These are phyloP conservation scores for Xylaria sp. DNA, from an alignment of 2,329 filamentous ascomycete genomes.

Conservation along the genomic window DNA sequence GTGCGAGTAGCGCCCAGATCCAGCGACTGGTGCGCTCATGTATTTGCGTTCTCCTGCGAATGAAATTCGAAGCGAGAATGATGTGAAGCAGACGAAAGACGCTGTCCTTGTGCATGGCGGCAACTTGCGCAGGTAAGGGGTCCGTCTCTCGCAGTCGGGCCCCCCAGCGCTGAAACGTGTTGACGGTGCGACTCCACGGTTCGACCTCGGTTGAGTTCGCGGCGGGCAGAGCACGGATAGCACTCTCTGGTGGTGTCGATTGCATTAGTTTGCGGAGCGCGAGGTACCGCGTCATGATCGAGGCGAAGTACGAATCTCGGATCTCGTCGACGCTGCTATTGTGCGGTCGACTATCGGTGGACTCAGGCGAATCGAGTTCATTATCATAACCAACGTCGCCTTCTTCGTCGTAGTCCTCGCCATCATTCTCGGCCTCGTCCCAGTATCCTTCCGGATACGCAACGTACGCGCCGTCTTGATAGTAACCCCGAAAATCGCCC, in stretches of 20 bases:
- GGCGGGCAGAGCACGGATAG: slow-evolving; percentile 47
- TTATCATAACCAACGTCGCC: slow-evolving; percentile 32
- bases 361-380: slow-evolving; percentile 27
- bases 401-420: slow-evolving; percentile 29
- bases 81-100: slow-evolving; percentile 63
- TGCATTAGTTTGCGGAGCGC: slow-evolving; percentile 59
- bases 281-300: slow-evolving; percentile 60
- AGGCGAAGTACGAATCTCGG: slow-evolving; percentile 61
- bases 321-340: slow-evolving; percentile 39
- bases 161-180: slow-evolving; percentile 49
- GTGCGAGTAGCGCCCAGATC: slow-evolving; percentile 78
- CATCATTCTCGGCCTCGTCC: slow-evolving; percentile 23
- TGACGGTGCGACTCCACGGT: slow-evolving; percentile 46
- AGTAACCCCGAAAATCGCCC: slow-evolving; percentile 59
- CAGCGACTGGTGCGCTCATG: slow-evolving; percentile 68
- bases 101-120: slow-evolving; percentile 60
- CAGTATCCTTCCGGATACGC: slow-evolving; percentile 46
- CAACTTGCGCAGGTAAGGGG: slow-evolving; percentile 54
- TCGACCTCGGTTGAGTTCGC: slow-evolving; percentile 53
- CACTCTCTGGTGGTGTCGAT: slow-evolving; percentile 46
- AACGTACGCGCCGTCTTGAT: slow-evolving; percentile 74
- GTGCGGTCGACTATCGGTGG: slow-evolving; percentile 24
- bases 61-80: slow-evolving; percentile 58
- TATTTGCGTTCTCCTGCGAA: slow-evolving; percentile 54
- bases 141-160: slow-evolving; percentile 47